Evolutionary conservation across 345 rosid species (phyloP).

Genomic region (Diplotaxis tenuifolia): DNA sequence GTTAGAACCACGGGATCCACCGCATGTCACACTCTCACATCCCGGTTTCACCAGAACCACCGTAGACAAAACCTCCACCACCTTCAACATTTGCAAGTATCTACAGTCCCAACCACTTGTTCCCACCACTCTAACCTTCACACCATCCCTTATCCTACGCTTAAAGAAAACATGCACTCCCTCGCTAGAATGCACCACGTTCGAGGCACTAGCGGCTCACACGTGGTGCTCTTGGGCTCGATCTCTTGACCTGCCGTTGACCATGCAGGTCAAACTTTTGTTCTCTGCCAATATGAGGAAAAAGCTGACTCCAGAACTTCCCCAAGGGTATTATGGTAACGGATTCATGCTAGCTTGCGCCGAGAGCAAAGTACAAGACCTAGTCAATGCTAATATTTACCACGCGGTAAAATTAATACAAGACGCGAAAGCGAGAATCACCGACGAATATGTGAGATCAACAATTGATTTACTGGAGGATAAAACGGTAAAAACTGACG

Average conservation of each 20-base stretch:
- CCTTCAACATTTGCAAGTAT: conserved; percentile 42
- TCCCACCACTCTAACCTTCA: conserved; percentile 63
- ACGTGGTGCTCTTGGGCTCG: conserved; percentile 89
- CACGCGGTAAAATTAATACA: conserved; percentile 58
- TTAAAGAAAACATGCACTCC: conserved; percentile 63
- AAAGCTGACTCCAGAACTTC: conserved; percentile 53
- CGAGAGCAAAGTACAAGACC: conserved; percentile 46
- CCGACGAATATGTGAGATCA: conserved; percentile 57
- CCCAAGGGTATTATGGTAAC: conserved; percentile 81
- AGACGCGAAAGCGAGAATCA: conserved; percentile 59
- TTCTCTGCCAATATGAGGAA: conserved; percentile 74
- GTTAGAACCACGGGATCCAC: conserved; percentile 59
- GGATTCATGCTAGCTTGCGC: conserved; percentile 87
- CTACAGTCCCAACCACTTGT: conserved; percentile 64
- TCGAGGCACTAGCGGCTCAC: conserved; percentile 83
- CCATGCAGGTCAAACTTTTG: conserved; percentile 60
- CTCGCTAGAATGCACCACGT: conserved; percentile 76
- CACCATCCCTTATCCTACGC: conserved; percentile 51
- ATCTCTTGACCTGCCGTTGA: conserved; percentile 52
- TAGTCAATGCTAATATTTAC: conserved; percentile 44
- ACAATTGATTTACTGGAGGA: conserved; percentile 76
- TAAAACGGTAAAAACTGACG: conserved; percentile 59
- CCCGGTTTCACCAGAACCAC: conserved; percentile 43
- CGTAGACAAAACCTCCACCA: conserved; percentile 14
- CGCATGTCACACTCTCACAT: conserved; percentile 42